Evolutionary conservation across 306 rosid species (phyloP), one percentile per base, ranked within the genome.

Genomic region (Vicia sativa): DNA sequence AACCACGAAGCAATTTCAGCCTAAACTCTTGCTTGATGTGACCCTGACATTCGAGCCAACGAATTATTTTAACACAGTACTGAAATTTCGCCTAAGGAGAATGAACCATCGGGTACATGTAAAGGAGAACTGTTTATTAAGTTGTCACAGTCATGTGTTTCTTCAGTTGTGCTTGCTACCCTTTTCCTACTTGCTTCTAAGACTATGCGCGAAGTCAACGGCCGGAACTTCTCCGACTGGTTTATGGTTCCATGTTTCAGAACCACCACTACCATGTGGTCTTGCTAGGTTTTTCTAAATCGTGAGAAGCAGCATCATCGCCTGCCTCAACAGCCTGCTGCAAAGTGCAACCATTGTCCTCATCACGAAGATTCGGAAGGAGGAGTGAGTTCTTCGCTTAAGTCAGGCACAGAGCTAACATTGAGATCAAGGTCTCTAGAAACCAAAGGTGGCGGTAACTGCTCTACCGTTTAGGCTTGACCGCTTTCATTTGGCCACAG

Each of bases 41-140:
- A 53, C 99, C 91, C 79, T 90, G 88, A 39, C 99, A 95, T 84
- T 95, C 99, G 74, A 95, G 95, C 97, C 91, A 88, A 39, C 99
- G 87, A 61, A 95, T 95, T 12, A 90, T 91, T 84, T 95, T 95
- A 77, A 95, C 99, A 50, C 97, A 95, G 69, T 90, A 90, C 87
- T 95, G 15, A 95, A 95, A 79, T 82, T 90, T 95, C 97, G 9
- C 90, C 99, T 73, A 95, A 79, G 80, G 95, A 80, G 83, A 80
- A 79, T 21, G 95, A 79, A 67, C 84, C 88, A 53, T 82, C 86
- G 11, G 95, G 62, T 52, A 74, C 43, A 3, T 71, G 86, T 21
- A 79, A 29, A 44, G 99, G 99, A 60, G 99, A 91, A 28, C 82
- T 95, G 38, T 88, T 90, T 64, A 95, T 95, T 82, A 95, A 82